Evolutionary conservation across 257 asterid species (phyloP), one percentile per base, ranked within the genome.

Genomic region (Penstemon eatonii): DNA sequence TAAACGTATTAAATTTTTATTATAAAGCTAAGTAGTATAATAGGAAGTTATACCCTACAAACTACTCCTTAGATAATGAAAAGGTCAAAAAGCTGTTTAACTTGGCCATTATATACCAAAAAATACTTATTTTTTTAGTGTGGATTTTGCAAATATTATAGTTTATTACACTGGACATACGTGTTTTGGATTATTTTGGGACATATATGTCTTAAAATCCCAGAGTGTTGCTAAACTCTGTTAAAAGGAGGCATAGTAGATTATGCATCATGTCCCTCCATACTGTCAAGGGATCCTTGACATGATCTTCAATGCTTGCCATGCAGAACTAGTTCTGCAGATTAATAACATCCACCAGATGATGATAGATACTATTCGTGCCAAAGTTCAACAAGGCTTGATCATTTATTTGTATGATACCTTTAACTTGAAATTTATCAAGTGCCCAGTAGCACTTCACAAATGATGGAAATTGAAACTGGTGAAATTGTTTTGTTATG

Each of bases 81-180:
- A 67, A 68, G 50, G 47, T 37, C 65, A 70, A 56, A 46, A 72
- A 71, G 53, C 42, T 43, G 50, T 66, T 53, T 61, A n/a, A 63
- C 7, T 63, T 62, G 72, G 63, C 46, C 44, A 47, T 57, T 61
- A 43, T 38, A 49, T 36, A 57, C 8, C 25, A 37, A 52, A 25
- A 46, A 69, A 46, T 45, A 53, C 40, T 46, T 47, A 13, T 58
- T 45, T 45, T 45, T 45, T 45, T 10, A 19, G 60, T 25, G 43
- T 19, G 2, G 47, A 7, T 39, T 43, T 67, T 15, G 38, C 59
- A 10, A 25, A 51, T 2, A 18, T 13, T 42, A 52, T 60, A 25
- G 2, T 41, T 5, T 11, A 42, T 54, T 61, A 44, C 39, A 25
- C 43, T 47, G 7, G 45, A 19, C 42, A 11, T 15, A 43, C 37